phyloP scores from a whole-genome alignment of 768 basidiomycete genomes.

The Heimioporus sp. region DNA sequence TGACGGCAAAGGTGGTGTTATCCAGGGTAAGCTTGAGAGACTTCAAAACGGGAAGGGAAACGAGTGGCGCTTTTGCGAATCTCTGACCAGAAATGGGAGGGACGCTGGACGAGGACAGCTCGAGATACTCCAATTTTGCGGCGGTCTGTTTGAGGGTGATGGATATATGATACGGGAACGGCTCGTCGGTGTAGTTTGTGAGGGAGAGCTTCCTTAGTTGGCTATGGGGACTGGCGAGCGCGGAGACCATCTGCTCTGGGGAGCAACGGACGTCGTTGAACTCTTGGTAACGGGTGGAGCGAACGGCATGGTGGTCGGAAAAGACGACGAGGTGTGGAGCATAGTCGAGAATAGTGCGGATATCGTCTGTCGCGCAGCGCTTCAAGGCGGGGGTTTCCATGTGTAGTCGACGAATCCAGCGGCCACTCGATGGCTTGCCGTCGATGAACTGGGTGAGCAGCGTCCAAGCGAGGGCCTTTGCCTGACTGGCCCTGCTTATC shows the following conservation, averaged over 20 bases:
- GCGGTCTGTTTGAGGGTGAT: conserved; percentile 53
- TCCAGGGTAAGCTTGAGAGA: conserved; percentile 71
- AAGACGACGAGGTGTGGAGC: conserved; percentile 58
- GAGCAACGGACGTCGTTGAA: conserved; percentile 44
- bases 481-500: conserved; percentile 56
- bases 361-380: conserved; percentile 61
- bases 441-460: conserved; percentile 43
- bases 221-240: conserved; percentile 54
- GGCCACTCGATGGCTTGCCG: conserved; percentile 38
- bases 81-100: conserved; percentile 37
- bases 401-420: conserved; percentile 60
- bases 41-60: conserved; percentile 58
- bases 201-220: conserved; percentile 59
- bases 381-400: conserved; percentile 66
- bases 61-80: conserved; percentile 19
- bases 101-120: conserved; percentile 58
- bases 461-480: conserved; percentile 44
- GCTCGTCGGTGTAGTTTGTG: conserved; percentile 70
- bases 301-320: conserved; percentile 62
- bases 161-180: conserved; percentile 53
- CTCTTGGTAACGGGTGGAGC: conserved; percentile 49
- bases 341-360: conserved; percentile 67
- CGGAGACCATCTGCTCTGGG: conserved; percentile 56
- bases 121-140: conserved; percentile 60
- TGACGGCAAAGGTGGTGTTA: conserved; percentile 65